A percentile compares a stretch with the other conserved stretches of the same genome.
phyloP scores from a whole-genome alignment of 2,329 filamentous ascomycete species.

The Cryphonectria nitschkei region DNA sequence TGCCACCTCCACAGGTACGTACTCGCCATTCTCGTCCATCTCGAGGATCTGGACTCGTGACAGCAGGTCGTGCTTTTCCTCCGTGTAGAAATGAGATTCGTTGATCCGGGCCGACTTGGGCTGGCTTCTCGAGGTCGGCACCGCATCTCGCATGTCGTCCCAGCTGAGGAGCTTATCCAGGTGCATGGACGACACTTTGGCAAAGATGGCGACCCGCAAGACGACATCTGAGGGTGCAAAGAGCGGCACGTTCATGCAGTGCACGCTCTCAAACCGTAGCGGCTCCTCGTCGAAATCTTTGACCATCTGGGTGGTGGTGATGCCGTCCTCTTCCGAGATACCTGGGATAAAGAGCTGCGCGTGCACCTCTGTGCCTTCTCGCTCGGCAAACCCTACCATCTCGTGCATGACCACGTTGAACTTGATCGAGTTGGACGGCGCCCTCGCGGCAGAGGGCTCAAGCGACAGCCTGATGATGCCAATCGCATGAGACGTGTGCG shows the following conservation, averaged over 20 bases:
- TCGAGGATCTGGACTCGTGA: constrained; percentile 87
- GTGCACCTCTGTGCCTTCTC: constrained; percentile 94
- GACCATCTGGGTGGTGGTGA: constrained; percentile 94
- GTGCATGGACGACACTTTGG: constrained; percentile 89
- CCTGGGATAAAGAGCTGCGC: constrained; percentile 96
- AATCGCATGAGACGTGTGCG: constrained; percentile 87
- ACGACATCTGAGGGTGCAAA: constrained; percentile 74
- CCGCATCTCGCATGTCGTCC: constrained; percentile 93
- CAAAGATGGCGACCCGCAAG: constrained; percentile 87
- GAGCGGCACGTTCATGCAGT: constrained; percentile 93
- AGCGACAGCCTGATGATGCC: constrained; percentile 89
- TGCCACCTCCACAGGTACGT: constrained; percentile 89
- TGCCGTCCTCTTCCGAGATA: constrained; percentile 84
- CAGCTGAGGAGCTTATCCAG: constrained; percentile 96
- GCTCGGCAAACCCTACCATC: constrained; percentile 89
- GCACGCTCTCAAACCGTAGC: constrained; percentile 93
- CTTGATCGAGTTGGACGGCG: constrained; percentile 88
- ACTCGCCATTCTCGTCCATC: constrained; percentile 87
- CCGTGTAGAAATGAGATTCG: constrained; percentile 89
- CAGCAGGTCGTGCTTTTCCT: constrained; percentile 93
- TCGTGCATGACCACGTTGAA: constrained; percentile 99
- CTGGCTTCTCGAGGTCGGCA: constrained; percentile 60
- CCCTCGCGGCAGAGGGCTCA: constrained; percentile 90
- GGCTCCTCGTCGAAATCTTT: constrained; percentile 90
- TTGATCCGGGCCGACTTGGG: constrained; percentile 71